Percentiles rank a stretch among this genome's conserved stretches.
Evolutionary conservation across 106 monocot species (phyloP).

Genomic region (Xerophyta viscosa): DNA sequence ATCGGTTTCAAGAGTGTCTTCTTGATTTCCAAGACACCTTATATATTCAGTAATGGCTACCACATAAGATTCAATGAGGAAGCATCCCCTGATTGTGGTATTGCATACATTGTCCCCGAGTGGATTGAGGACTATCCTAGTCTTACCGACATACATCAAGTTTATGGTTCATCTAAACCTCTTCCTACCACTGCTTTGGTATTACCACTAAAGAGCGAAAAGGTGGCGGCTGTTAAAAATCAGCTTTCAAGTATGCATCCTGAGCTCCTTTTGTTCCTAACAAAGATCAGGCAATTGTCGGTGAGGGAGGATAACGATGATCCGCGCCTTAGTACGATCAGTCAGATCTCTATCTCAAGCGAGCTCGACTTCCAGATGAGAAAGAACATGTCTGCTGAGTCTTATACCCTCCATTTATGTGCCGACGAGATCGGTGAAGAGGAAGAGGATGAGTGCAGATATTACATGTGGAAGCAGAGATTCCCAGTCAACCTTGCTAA

Average conservation of each 20-base stretch:
- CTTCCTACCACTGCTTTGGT: background rate
- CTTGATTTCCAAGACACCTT: conserved; percentile 9
- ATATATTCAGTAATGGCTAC: too few relatives aligned
- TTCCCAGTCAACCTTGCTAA: conserved; percentile 13
- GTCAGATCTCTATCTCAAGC: background rate
- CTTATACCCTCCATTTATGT: conserved; percentile 1
- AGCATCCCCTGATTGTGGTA: too few relatives aligned
- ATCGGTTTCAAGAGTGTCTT: too few relatives aligned
- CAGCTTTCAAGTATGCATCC: conserved; percentile 16
- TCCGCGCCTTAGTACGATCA: conserved; percentile 8
- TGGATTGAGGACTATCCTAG: too few relatives aligned
- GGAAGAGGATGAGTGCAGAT: background rate
- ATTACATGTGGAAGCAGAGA: conserved; percentile 18
- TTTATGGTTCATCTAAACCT: too few relatives aligned
- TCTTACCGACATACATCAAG: too few relatives aligned
- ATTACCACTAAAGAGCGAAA: conserved; percentile 9
- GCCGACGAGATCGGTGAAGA: background rate
- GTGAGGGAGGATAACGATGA: background rate
- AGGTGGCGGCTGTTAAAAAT: conserved; percentile 5
- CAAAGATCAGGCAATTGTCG: conserved; percentile 11
- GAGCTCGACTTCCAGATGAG: background rate
- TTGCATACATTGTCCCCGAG: too few relatives aligned
- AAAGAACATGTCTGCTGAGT: background rate
- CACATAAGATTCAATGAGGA: too few relatives aligned
- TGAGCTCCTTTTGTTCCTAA: conserved; percentile 12